Percentiles rank a stretch among this genome's conserved stretches.
Conservation (phyloP, 129 eudicot species). For the Mikania micrantha region DNA sequence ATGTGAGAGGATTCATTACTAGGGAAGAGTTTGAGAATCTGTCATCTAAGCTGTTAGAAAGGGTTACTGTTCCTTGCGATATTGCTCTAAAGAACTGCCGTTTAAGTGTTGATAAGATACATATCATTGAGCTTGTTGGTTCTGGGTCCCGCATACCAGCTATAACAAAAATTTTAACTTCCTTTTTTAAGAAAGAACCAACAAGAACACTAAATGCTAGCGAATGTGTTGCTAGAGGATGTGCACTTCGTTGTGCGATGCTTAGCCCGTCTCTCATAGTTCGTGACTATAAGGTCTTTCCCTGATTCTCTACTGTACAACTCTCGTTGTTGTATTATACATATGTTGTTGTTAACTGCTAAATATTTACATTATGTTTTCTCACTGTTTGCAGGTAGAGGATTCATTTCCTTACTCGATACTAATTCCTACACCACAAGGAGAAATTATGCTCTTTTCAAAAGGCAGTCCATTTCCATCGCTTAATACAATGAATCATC, state of each 20-base stretch:
- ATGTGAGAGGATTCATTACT: slow-evolving; percentile 68
- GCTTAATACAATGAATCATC: slow-evolving; percentile 22
- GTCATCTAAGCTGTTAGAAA: slow-evolving; percentile 47
- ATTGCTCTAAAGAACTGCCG: slow-evolving; percentile 58
- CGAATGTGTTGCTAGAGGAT: slow-evolving; percentile 93
- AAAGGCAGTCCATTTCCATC: slow-evolving; percentile 62
- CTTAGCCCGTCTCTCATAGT: slow-evolving; percentile 72
- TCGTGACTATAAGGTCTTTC: slow-evolving; percentile 69
- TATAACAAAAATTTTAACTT: slow-evolving; percentile 36
- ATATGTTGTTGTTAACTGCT: neutral
- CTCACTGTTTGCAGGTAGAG: slow-evolving; percentile 48
- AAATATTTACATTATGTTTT: neutral
- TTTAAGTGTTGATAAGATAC: slow-evolving; percentile 41
- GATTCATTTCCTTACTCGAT: slow-evolving; percentile 72
- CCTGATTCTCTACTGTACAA: neutral
- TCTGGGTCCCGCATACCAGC: slow-evolving; percentile 91
- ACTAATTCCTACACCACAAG: slow-evolving; percentile 27
- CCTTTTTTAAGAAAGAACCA: slow-evolving; percentile 53
- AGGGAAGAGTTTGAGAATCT: slow-evolving; percentile 80
- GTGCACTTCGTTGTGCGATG: slow-evolving; percentile 86
- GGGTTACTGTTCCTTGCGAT: slow-evolving; percentile 51
- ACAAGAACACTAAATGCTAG: slow-evolving; percentile 67
- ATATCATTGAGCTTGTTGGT: slow-evolving; percentile 79
- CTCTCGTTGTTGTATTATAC: neutral
- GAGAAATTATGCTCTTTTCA: slow-evolving; percentile 31